phyloP scores from a whole-genome alignment of 805 yeast genomes.

The Kazachstania psychrophila region DNA sequence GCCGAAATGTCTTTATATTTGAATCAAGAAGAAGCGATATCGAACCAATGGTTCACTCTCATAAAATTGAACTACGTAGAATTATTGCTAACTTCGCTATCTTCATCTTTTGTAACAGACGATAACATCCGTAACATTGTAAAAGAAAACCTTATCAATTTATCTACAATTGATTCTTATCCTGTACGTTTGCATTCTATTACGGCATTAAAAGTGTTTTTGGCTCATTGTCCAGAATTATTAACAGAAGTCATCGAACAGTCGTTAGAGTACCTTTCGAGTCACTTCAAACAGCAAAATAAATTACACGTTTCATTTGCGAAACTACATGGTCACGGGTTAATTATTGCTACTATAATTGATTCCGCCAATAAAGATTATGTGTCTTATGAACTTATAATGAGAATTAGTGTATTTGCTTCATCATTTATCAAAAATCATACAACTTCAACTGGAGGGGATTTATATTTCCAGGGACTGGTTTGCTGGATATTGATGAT shows the following conservation, averaged over 20 bases:
- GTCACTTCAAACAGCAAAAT: conserved; percentile 23
- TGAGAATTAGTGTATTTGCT: conserved; percentile 38
- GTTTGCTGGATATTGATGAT: conserved; percentile 54
- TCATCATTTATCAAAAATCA: conserved; percentile 36
- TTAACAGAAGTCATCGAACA: conserved; percentile 32
- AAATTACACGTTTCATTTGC: conserved; percentile 22
- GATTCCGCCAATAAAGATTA: conserved; percentile 32
- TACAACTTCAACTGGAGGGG: conserved; percentile 24
- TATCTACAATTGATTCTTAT: conserved; percentile 33
- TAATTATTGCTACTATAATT: conserved; percentile 32
- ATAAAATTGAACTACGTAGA: conserved; percentile 18
- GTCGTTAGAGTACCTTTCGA: conserved; percentile 30
- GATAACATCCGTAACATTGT: conserved; percentile 25
- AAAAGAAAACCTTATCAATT: conserved; percentile 28
- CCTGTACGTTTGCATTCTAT: conserved; percentile 36
- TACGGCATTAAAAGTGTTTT: conserved; percentile 29
- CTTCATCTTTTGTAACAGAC: conserved; percentile 25
- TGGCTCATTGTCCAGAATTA: conserved; percentile 29
- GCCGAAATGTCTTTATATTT: neutral
- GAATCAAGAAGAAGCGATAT: conserved; percentile 2
- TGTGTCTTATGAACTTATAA: conserved; percentile 37
- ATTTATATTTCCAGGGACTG: conserved; percentile 31
- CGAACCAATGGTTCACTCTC: conserved; percentile 17
- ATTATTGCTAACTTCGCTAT: conserved; percentile 15
- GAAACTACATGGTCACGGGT: conserved; percentile 34